phyloP scores from a whole-genome alignment of 2,329 filamentous ascomycete genomes.

The Xylaria sp. region DNA sequence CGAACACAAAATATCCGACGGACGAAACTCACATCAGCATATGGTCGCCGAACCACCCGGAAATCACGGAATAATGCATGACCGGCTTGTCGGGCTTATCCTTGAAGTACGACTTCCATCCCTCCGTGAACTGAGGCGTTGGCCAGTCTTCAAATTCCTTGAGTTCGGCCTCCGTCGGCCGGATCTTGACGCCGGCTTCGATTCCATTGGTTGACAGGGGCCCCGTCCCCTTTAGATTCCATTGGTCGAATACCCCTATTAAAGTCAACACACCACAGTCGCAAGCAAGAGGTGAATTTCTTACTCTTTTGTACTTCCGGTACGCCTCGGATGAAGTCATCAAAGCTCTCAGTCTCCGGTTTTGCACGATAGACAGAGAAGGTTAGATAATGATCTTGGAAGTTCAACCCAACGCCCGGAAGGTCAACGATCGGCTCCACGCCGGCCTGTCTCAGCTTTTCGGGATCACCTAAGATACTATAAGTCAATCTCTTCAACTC shows the following conservation, averaged over 20 bases:
- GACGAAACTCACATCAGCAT: conserved; percentile 47
- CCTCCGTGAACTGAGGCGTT: conserved; percentile 65
- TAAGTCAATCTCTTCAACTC: too few species aligned
- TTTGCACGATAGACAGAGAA: conserved; percentile 68
- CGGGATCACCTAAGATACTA: conserved; percentile 48
- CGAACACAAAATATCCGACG: not conserved
- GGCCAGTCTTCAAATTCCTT: conserved; percentile 67
- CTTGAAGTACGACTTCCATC: conserved; percentile 80
- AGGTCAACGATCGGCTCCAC: conserved; percentile 66
- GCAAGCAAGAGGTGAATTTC: conserved; percentile 9
- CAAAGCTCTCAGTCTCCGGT: conserved; percentile 70
- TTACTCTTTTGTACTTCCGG: conserved; percentile 63
- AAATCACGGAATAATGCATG: conserved; percentile 77
- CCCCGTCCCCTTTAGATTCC: conserved; percentile 73
- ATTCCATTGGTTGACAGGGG: conserved; percentile 74
- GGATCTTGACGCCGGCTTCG: conserved; percentile 51
- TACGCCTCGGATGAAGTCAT: conserved; percentile 72
- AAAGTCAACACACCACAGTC: conserved; percentile 7
- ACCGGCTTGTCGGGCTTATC: conserved; percentile 81
- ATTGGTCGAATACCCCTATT: conserved; percentile 63
- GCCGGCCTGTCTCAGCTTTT: conserved; percentile 63
- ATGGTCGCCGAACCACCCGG: conserved; percentile 59
- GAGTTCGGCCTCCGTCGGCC: conserved; percentile 43
- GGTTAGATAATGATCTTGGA: conserved; percentile 71
- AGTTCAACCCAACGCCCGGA: conserved; percentile 69